These are phyloP conservation scores for Scheffersomyces segobiensis DNA, from an alignment of 1,139 yeast species.

Conservation along the genomic window DNA sequence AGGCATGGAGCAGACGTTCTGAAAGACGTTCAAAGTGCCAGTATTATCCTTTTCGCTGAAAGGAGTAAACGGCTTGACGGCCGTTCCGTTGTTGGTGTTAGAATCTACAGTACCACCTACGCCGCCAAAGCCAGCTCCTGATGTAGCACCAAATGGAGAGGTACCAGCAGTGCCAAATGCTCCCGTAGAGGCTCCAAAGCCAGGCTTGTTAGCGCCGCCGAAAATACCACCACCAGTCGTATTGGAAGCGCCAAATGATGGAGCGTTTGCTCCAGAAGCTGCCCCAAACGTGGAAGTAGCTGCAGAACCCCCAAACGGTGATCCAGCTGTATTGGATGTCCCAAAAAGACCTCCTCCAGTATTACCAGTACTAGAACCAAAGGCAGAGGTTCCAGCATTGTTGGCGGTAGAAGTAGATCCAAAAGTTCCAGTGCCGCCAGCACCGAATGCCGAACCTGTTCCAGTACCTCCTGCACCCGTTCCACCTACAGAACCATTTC, in stretches of 20 bases:
- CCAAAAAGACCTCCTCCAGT: constrained; percentile 40
- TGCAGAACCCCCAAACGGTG: constrained; percentile 21
- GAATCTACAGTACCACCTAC: constrained; percentile 37
- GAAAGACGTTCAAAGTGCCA: constrained; percentile 60
- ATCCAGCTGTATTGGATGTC: constrained; percentile 26
- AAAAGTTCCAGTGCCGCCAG: constrained; percentile 22
- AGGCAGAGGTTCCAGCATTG: constrained; percentile 6
- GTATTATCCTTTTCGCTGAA: constrained; percentile 72
- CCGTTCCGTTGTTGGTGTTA: constrained; percentile 65
- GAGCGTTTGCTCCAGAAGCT: constrained; percentile 5
- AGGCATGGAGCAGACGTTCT: constrained; percentile 85
- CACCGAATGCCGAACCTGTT: background rate
- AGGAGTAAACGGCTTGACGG: constrained; percentile 64
- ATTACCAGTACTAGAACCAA: constrained; percentile 4
- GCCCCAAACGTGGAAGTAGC: constrained; percentile 14
- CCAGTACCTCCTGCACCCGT: background rate
- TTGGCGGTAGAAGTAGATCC: constrained; percentile 21
- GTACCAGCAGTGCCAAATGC: constrained; percentile 13
- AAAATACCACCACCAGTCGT: constrained; percentile 23
- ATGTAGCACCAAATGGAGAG: constrained; percentile 29
- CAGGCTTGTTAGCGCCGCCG: constrained; percentile 23
- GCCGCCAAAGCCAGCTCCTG: constrained; percentile 23
- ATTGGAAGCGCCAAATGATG: constrained; percentile 29
- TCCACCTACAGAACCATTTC: background rate
- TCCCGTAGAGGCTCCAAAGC: constrained; percentile 21